Percentiles rank a stretch among this genome's conserved stretches.
phyloP scores from a whole-genome alignment of 805 yeast genomes.

The Spencermartinsiella europaea region DNA sequence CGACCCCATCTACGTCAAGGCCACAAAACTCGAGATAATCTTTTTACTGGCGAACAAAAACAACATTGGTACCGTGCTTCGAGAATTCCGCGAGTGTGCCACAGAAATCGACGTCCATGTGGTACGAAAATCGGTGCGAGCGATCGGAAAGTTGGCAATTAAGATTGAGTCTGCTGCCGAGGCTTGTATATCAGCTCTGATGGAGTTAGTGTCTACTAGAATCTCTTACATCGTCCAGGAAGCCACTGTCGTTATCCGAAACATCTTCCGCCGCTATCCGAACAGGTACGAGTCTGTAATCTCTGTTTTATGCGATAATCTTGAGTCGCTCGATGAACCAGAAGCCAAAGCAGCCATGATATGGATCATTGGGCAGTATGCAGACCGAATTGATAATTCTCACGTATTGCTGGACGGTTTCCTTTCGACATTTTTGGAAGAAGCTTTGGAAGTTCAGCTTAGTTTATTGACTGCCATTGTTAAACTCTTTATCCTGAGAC shows the following conservation, averaged over 20 bases:
- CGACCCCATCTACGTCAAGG: slow-evolving; percentile 84
- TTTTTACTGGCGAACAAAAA: slow-evolving; percentile 66
- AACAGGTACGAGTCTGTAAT: slow-evolving; percentile 44
- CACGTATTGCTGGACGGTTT: slow-evolving; percentile 40
- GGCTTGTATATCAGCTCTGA: slow-evolving; percentile 57
- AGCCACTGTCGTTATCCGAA: slow-evolving; percentile 66
- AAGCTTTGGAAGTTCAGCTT: slow-evolving; percentile 68
- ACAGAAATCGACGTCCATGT: slow-evolving; percentile 80
- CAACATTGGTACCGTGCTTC: slow-evolving; percentile 56
- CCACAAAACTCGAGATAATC: slow-evolving; percentile 83
- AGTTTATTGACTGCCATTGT: slow-evolving; percentile 69
- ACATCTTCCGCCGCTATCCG: slow-evolving; percentile 74
- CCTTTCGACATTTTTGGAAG: slow-evolving; percentile 49
- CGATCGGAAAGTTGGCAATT: slow-evolving; percentile 84
- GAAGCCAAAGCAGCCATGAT: slow-evolving; percentile 73
- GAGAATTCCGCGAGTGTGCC: slow-evolving; percentile 81
- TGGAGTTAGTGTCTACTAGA: slow-evolving; percentile 56
- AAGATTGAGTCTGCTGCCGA: slow-evolving; percentile 59
- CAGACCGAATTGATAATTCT: slow-evolving; percentile 42
- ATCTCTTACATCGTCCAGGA: slow-evolving; percentile 77
- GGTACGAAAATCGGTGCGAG: slow-evolving; percentile 82
- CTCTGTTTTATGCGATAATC: slow-evolving; percentile 38
- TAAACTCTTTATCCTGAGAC: slow-evolving; percentile 57
- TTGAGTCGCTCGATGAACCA: slow-evolving; percentile 60
- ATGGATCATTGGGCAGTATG: slow-evolving; percentile 81